These are phyloP conservation scores for Septoria linicola DNA, from an alignment of 2,329 filamentous ascomycete genomes.

Conservation along the genomic window DNA sequence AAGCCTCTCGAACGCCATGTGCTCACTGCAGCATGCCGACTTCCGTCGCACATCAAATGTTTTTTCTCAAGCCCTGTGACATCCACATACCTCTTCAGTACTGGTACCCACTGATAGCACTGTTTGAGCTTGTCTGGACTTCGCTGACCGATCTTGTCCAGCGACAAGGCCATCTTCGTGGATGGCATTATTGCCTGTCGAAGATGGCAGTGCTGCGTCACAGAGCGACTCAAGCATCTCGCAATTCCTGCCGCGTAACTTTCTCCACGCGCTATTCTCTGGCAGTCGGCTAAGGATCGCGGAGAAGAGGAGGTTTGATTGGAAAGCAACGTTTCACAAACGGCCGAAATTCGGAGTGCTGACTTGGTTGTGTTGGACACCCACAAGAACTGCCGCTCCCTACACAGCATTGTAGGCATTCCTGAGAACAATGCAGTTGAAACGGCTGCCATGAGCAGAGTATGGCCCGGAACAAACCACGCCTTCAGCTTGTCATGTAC, in stretches of 20 bases:
- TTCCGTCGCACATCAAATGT: constrained; percentile 4
- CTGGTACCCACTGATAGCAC: too few relatives aligned
- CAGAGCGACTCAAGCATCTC: background rate
- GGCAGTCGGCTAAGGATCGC: background rate
- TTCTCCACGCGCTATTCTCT: constrained; percentile 3
- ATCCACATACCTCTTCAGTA: too few relatives aligned
- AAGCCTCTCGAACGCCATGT: constrained; percentile 7
- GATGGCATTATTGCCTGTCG: too few relatives aligned
- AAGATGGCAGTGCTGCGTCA: too few relatives aligned
- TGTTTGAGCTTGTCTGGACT: too few relatives aligned
- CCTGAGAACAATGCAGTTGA: background rate
- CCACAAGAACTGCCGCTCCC: too few relatives aligned
- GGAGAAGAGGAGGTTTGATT: constrained; percentile 5
- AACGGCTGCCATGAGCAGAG: too few relatives aligned
- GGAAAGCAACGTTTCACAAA: background rate
- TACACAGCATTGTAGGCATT: background rate
- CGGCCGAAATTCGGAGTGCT: constrained; percentile 8
- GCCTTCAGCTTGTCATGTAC: constrained; percentile 30
- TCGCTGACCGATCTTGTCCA: too few relatives aligned
- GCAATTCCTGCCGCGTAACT: background rate
- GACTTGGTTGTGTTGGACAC: too few relatives aligned
- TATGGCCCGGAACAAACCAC: constrained; percentile 29
- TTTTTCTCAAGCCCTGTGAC: background rate
- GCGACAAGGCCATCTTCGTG: too few relatives aligned
- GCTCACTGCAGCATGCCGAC: background rate